Evolutionary conservation across 257 asterid species (phyloP).

Genomic region (Eustoma russellianum): DNA sequence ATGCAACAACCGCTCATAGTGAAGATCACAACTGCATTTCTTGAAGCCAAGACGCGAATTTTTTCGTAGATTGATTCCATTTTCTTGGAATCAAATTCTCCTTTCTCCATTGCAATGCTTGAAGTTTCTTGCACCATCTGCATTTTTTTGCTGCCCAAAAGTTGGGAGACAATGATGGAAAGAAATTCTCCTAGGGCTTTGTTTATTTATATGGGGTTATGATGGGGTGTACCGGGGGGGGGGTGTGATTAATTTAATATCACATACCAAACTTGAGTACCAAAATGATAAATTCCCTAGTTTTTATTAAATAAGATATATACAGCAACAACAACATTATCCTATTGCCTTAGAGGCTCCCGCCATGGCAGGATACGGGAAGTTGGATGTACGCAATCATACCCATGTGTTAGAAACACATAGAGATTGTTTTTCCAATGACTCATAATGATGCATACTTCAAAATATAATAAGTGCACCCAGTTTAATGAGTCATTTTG

Average conservation of each 20-base stretch:
- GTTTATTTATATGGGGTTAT: background rate
- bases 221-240: background rate
- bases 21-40: conserved; percentile 84
- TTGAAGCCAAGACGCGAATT: conserved; percentile 36
- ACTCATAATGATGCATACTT: too few species aligned
- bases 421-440: too few species aligned
- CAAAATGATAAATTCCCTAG: background rate
- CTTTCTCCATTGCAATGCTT: conserved; percentile 6
- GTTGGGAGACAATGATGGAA: background rate
- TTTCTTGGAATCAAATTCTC: conserved; percentile 9
- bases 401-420: too few species aligned
- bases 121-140: conserved; percentile 40
- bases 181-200: background rate
- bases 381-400: too few species aligned
- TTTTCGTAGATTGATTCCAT: conserved; percentile 46
- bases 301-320: too few species aligned
- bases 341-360: background rate
- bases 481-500: too few species aligned
- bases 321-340: too few species aligned
- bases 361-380: too few species aligned
- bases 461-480: too few species aligned
- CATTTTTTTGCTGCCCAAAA: conserved; percentile 21
- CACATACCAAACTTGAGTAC: background rate
- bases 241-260: background rate
- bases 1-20: conserved; percentile 77